Evolutionary conservation across 345 rosid species (phyloP).

Genomic region (Toxicodendron radicans): DNA sequence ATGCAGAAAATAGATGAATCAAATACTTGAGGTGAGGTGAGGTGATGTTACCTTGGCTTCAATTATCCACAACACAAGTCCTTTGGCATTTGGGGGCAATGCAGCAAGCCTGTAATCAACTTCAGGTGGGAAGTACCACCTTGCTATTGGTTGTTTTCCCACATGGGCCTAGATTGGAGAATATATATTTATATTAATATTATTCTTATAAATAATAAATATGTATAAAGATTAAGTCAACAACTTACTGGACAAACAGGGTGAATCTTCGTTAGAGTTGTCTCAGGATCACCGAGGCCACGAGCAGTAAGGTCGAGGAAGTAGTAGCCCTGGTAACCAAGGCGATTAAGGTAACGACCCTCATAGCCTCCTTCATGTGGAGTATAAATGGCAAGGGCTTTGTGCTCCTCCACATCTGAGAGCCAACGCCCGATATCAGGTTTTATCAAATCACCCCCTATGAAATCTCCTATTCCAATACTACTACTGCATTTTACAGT

Average conservation of each 20-base stretch:
- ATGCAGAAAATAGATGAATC: neutral
- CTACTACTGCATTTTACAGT: slow-evolving; percentile 25
- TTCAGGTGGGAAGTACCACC: slow-evolving; percentile 96
- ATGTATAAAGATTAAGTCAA: no score
- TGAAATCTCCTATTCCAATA: slow-evolving; percentile 58
- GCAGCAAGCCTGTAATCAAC: slow-evolving; percentile 79
- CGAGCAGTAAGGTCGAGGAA: slow-evolving; percentile 93
- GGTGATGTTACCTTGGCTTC: slow-evolving; percentile 77
- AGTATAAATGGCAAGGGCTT: slow-evolving; percentile 78
- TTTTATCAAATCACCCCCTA: slow-evolving; percentile 78
- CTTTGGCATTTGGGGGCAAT: slow-evolving; percentile 74
- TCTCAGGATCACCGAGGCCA: slow-evolving; percentile 94
- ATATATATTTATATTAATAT: no score
- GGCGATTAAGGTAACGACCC: slow-evolving; percentile 81
- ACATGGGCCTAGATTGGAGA: slow-evolving; percentile 56
- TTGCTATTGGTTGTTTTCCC: slow-evolving; percentile 93
- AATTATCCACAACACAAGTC: slow-evolving; percentile 81
- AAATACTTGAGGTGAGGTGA: no score
- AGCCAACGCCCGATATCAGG: slow-evolving; percentile 77
- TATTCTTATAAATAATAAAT: no score
- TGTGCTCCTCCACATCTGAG: slow-evolving; percentile 81
- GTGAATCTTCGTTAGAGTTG: slow-evolving; percentile 78
- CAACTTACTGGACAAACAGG: slow-evolving; percentile 84
- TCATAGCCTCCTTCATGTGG: slow-evolving; percentile 97
- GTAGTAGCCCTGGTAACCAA: slow-evolving; percentile 72